Conservation (phyloP, 208 protist genomes). For the Willaertia magna region DNA sequence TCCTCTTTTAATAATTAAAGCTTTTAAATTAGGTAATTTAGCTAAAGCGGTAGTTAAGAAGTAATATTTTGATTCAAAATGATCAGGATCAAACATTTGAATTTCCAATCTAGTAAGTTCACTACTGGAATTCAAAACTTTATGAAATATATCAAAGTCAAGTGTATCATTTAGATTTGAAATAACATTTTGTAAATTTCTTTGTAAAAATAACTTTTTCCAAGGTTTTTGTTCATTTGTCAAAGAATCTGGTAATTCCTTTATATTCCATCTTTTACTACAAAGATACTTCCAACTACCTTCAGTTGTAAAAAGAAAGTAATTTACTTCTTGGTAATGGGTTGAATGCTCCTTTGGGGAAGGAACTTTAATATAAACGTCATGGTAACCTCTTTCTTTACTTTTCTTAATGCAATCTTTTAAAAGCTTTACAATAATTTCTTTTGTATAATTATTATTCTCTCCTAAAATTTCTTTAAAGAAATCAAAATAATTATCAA, state of each 20-base stretch:
- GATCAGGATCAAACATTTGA: neutral
- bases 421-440: neutral
- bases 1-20: neutral
- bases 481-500: neutral
- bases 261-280: neutral
- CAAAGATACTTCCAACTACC: neutral
- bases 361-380: neutral
- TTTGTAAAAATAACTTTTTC: neutral
- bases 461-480: neutral
- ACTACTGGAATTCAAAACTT: neutral
- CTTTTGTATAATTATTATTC: neutral
- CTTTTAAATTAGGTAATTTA: neutral
- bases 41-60: neutral
- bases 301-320: neutral
- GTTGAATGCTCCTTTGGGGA: neutral
- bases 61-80: neutral
- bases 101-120: conserved; percentile 10
- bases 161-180: neutral
- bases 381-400: neutral
- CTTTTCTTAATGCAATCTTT: neutral
- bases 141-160: neutral
- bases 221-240: neutral
- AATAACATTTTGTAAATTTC: neutral
- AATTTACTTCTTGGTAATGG: neutral
- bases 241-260: neutral